phyloP scores from a whole-genome alignment of 1,284 basidiomycete species.

The Wallemia ichthyophaga region DNA sequence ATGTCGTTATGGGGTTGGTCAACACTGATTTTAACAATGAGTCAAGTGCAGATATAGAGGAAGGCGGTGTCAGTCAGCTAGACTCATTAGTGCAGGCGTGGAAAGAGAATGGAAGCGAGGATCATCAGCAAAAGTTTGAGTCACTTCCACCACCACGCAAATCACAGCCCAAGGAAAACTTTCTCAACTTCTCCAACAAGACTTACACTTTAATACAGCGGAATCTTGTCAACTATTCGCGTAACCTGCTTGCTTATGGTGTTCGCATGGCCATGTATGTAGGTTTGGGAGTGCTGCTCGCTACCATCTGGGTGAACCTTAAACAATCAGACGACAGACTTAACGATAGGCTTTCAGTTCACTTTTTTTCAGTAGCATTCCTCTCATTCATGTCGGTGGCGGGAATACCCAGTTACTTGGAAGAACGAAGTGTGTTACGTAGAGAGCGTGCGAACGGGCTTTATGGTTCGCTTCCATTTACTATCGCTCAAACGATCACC shows the following conservation, averaged over 20 bases:
- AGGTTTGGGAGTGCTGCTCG: conserved; percentile 27
- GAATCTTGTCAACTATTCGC: background rate
- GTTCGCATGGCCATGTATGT: conserved; percentile 28
- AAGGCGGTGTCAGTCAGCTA: background rate
- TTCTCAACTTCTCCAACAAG: background rate
- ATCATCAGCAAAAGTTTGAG: background rate
- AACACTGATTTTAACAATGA: conserved; percentile 10
- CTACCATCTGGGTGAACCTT: conserved; percentile 29
- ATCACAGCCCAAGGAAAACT: background rate
- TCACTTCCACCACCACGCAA: background rate
- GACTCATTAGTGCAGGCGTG: background rate
- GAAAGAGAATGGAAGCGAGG: no score
- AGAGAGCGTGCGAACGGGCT: conserved; percentile 16
- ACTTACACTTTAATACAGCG: conserved; percentile 2
- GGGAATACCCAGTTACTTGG: conserved; percentile 15
- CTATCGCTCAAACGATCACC: conserved; percentile 14
- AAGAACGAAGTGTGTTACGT: conserved; percentile 16
- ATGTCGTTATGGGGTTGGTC: conserved; percentile 12
- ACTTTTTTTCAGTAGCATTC: conserved; percentile 29
- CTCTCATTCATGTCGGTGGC: conserved; percentile 16
- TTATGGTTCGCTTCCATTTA: conserved; percentile 13
- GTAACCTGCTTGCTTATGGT: conserved; percentile 30
- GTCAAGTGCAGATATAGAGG: background rate
- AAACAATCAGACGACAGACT: conserved; percentile 15
- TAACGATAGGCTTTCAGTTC: conserved; percentile 13